A percentile compares a stretch with the other conserved stretches of the same genome.
phyloP scores from a whole-genome alignment of 495 filamentous ascomycete genomes.

The Chaetomidium leptoderma region DNA sequence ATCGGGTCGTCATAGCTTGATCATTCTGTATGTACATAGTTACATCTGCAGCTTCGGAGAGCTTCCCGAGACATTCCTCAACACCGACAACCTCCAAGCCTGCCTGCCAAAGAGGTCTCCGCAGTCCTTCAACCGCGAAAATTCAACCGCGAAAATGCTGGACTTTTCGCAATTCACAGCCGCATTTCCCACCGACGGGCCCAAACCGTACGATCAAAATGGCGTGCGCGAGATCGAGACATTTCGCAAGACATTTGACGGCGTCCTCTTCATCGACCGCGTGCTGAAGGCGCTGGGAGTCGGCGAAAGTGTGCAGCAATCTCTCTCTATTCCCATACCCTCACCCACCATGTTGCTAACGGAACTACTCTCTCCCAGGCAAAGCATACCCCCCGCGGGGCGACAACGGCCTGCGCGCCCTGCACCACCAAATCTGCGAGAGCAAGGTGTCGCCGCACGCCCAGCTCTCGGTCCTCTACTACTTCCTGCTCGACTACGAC shows the following conservation, averaged over 20 bases:
- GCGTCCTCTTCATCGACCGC: constrained; percentile 69
- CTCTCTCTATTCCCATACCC: background rate
- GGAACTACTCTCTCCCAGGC: constrained; percentile 39
- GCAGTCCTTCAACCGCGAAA: background rate
- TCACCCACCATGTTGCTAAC: background rate
- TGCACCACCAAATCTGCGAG: constrained; percentile 60
- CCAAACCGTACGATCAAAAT: constrained; percentile 58
- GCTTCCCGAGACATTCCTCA: background rate
- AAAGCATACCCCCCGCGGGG: constrained; percentile 67
- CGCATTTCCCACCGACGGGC: constrained; percentile 59
- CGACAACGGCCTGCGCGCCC: constrained; percentile 56
- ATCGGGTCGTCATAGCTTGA: background rate
- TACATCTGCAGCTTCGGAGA: background rate
- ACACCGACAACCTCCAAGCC: background rate
- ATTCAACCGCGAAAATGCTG: constrained; percentile 29
- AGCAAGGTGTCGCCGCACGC: constrained; percentile 59
- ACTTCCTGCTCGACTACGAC: constrained; percentile 71
- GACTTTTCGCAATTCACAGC: constrained; percentile 54
- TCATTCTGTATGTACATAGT: background rate
- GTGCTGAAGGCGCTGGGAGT: constrained; percentile 67
- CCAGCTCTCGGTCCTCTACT: constrained; percentile 75
- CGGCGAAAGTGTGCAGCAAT: constrained; percentile 52
- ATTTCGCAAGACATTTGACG: constrained; percentile 58
- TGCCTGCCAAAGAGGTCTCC: background rate
- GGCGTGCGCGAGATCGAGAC: constrained; percentile 55